A percentile compares a stretch with the other conserved stretches of the same genome.
These are phyloP conservation scores for Pholiota molesta DNA, from an alignment of 768 basidiomycete genomes.

Conservation along the genomic window DNA sequence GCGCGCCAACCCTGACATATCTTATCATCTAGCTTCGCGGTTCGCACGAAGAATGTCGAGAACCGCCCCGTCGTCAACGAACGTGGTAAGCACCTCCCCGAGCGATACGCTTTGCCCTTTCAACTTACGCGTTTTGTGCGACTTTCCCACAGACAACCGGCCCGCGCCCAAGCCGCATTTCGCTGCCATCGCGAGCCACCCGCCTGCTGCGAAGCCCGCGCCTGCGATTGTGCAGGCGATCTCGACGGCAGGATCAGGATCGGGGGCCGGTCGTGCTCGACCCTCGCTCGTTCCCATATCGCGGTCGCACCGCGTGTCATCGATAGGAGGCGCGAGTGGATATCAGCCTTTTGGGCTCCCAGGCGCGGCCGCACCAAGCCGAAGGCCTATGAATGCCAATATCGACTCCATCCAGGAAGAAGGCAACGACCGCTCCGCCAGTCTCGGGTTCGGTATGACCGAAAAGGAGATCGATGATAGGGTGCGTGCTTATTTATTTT, in stretches of 20 bases:
- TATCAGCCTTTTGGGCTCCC: conserved; percentile 43
- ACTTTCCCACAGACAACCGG: conserved; percentile 51
- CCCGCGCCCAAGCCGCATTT: conserved; percentile 64
- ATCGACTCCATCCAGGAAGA: conserved; percentile 33
- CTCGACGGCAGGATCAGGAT: conserved; percentile 33
- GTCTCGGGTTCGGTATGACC: conserved; percentile 47
- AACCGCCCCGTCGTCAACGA: conserved; percentile 82
- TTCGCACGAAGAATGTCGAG: conserved; percentile 84
- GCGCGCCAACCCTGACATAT: conserved; percentile 4
- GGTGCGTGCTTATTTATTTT: conserved; percentile 40
- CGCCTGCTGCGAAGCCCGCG: conserved; percentile 45
- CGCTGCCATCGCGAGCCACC: conserved; percentile 55
- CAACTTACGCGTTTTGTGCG: conserved; percentile 19
- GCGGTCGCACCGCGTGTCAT: conserved; percentile 38
- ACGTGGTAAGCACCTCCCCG: conserved; percentile 53
- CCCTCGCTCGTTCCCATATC: conserved; percentile 41
- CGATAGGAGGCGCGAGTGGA: conserved; percentile 31
- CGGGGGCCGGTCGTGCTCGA: conserved; percentile 30
- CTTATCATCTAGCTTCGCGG: conserved; percentile 60
- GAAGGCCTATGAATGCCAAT: conserved; percentile 14
- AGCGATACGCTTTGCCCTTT: conserved; percentile 2
- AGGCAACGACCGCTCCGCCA: conserved; percentile 35
- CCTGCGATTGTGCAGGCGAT: conserved; percentile 49
- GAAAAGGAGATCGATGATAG: conserved; percentile 78
- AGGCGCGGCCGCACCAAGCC: conserved; percentile 17